These are phyloP conservation scores for Boechera stricta DNA, from an alignment of 345 rosid genomes.

Conservation along the genomic window DNA sequence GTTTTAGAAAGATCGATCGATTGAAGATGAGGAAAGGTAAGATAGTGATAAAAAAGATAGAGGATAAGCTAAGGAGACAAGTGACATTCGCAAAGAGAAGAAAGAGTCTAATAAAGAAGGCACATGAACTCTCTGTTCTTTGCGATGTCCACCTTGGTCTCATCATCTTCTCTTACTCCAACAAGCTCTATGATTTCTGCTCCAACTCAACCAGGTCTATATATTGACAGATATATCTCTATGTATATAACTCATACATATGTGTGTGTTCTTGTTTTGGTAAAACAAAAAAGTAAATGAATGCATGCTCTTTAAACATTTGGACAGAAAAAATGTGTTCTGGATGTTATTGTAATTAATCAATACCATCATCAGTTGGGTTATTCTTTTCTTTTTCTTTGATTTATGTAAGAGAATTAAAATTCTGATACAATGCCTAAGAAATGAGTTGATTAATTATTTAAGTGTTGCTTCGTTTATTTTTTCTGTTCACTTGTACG, in stretches of 20 bases:
- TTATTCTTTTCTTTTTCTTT: background rate
- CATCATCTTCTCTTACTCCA: conserved; percentile 70
- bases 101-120: conserved; percentile 68
- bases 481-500: background rate
- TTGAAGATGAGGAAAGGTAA: conserved; percentile 74
- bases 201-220: conserved; percentile 22
- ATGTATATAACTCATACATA: background rate
- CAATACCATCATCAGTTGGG: conserved; percentile 5
- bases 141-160: conserved; percentile 74
- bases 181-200: conserved; percentile 60
- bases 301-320: background rate
- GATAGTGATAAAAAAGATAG: conserved; percentile 71
- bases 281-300: background rate
- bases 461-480: background rate
- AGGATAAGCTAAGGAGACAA: conserved; percentile 75
- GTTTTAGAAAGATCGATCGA: conserved; percentile 1
- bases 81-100: conserved; percentile 78
- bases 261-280: conserved; percentile 15
- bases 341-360: background rate
- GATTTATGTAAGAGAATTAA: no score
- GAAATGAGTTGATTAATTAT: background rate
- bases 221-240: background rate
- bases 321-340: background rate
- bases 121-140: conserved; percentile 74
- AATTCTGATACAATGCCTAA: no score